phyloP scores from a whole-genome alignment of 805 yeast species.

The Wickerhamiella domercqiae region DNA sequence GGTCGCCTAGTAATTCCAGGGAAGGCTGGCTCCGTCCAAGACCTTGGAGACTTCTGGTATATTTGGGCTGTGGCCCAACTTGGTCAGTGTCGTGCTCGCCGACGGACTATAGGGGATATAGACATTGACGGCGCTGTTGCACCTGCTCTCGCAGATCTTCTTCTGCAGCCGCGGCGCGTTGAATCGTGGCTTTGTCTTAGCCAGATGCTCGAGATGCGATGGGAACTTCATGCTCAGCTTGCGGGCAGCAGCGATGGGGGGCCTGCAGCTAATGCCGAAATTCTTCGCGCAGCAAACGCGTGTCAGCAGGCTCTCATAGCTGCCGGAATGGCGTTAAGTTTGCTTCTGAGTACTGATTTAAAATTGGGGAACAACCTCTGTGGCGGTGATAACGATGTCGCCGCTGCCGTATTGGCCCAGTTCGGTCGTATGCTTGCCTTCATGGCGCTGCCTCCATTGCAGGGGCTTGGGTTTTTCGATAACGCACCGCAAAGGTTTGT shows the following conservation, averaged over 20 bases:
- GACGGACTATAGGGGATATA: slow-evolving; percentile 44
- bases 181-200: slow-evolving; percentile 84
- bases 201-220: slow-evolving; percentile 30
- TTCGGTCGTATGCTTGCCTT: slow-evolving; percentile 1
- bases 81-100: slow-evolving; percentile 54
- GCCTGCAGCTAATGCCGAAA: slow-evolving; percentile 24
- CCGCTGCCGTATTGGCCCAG: background rate
- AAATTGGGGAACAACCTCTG: too few relatives aligned
- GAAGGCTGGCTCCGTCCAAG: background rate
- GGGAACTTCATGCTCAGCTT: slow-evolving; percentile 4
- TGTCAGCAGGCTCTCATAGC: background rate
- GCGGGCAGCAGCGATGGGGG: slow-evolving; percentile 10
- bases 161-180: slow-evolving; percentile 48
- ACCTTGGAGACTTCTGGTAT: slow-evolving; percentile 48
- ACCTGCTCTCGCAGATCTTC: slow-evolving; percentile 49
- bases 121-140: slow-evolving; percentile 57
- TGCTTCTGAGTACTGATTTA: background rate
- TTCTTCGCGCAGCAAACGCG: slow-evolving; percentile 71
- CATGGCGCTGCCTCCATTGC: background rate
- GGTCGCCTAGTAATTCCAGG: slow-evolving; percentile 4
- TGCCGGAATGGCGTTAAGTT: background rate
- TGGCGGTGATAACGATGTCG: background rate
- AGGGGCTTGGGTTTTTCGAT: background rate
- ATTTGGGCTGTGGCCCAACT: slow-evolving; percentile 53
- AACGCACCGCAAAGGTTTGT: slow-evolving; percentile 1